Percentiles rank a stretch among this genome's conserved stretches.
Conservation (phyloP, 2,329 filamentous ascomycete species). For the Cercospora zeae-maydis region DNA sequence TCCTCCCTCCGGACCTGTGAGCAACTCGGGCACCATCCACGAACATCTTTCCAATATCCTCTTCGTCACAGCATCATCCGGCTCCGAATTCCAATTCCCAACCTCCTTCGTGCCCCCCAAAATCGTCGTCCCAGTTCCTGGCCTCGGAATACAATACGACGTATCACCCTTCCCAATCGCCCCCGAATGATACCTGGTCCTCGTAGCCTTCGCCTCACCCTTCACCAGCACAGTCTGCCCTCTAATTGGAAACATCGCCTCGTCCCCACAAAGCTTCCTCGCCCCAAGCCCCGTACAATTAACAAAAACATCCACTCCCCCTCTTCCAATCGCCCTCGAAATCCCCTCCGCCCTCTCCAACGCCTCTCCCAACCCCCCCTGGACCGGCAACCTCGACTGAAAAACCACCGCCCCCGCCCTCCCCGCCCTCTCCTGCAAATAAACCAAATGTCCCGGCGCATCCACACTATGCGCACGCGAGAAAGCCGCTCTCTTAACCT, state of each 20-base stretch:
- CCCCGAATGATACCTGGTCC: conserved; percentile 27
- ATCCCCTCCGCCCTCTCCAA: conserved; percentile 31
- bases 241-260: conserved; percentile 41
- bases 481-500: conserved; percentile 29
- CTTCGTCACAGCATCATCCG: conserved; percentile 35
- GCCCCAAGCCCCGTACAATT: conserved; percentile 47
- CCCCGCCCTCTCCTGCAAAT: conserved; percentile 34
- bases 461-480: conserved; percentile 41
- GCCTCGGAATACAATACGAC: conserved; percentile 44
- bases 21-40: conserved; percentile 37
- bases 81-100: conserved; percentile 35
- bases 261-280: conserved; percentile 36
- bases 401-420: conserved; percentile 31
- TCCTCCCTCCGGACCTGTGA: conserved; percentile 34
- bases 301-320: conserved; percentile 35
- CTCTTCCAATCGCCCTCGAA: conserved; percentile 7
- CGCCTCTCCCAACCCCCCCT: conserved; percentile 31
- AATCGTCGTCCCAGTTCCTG: conserved; percentile 41
- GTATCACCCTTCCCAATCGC: conserved; percentile 31
- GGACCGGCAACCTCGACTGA: conserved; percentile 31
- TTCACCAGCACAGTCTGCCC: conserved; percentile 48
- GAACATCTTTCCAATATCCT: conserved; percentile 39
- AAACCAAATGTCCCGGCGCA: conserved; percentile 38
- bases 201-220: conserved; percentile 39
- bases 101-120: conserved; percentile 46